These are phyloP conservation scores for Gastrolobium villosum DNA, from an alignment of 306 rosid genomes.

Conservation along the genomic window DNA sequence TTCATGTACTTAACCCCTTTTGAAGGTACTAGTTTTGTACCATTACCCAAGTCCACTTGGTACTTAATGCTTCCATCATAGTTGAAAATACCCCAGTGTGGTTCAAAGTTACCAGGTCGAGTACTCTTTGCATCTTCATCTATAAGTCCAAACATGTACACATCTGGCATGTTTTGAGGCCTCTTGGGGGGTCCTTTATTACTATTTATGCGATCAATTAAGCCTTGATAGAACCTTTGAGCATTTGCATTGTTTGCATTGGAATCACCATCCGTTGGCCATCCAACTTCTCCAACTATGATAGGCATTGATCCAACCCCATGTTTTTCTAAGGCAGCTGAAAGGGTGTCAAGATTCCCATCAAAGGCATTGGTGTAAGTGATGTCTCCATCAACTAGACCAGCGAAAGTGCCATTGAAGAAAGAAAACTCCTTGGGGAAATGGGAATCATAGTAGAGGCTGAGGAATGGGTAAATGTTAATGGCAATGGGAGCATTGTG, in stretches of 20 bases:
- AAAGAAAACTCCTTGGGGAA: slow-evolving; percentile 78
- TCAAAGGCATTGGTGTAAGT: slow-evolving; percentile 71
- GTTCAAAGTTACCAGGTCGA: slow-evolving; percentile 71
- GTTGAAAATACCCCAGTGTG: slow-evolving; percentile 78
- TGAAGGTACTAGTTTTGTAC: slow-evolving; percentile 52
- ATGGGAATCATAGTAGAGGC: slow-evolving; percentile 67
- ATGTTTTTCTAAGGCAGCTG: slow-evolving; percentile 63
- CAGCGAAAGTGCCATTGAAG: slow-evolving; percentile 51
- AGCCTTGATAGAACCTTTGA: slow-evolving; percentile 68
- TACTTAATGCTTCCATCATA: slow-evolving; percentile 69
- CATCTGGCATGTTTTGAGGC: slow-evolving; percentile 50
- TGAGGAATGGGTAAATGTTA: slow-evolving; percentile 82
- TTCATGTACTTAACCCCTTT: slow-evolving; percentile 64
- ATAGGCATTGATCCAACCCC: slow-evolving; percentile 60
- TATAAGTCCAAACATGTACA: slow-evolving; percentile 60
- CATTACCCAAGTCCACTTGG: slow-evolving; percentile 48
- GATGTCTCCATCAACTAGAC: slow-evolving; percentile 61
- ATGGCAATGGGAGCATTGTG: slow-evolving; percentile 59
- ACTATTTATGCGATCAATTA: slow-evolving; percentile 44
- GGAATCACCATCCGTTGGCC: slow-evolving; percentile 72
- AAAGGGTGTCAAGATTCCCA: slow-evolving; percentile 73
- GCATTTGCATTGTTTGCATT: slow-evolving; percentile 58
- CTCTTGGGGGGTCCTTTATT: slow-evolving; percentile 70
- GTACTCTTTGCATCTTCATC: slow-evolving; percentile 75
- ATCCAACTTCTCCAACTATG: slow-evolving; percentile 75